Evolutionary conservation across 2,329 filamentous ascomycete species (phyloP), one percentile per base, ranked within the genome.

Genomic region (Rhytidhysteron rufulum): DNA sequence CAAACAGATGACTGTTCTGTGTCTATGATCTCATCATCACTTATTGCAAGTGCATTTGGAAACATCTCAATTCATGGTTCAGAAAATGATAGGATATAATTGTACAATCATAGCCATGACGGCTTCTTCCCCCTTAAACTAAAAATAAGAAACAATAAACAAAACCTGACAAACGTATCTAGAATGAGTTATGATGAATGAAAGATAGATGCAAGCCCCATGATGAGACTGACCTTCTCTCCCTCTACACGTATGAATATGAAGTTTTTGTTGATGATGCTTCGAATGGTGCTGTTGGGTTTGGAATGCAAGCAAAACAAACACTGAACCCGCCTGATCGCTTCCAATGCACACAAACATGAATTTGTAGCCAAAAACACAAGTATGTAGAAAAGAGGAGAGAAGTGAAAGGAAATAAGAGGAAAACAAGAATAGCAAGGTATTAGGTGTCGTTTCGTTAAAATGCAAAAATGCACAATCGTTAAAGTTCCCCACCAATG

Each of bases 391-490:
- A 37, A 41, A 47, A 39, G 32, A 41, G 25, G 49, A 43, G 31
- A 37, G 31, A 39, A 44, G 32, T 37, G 42, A 32, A 44, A 43
- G 43, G 10, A 46, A 34, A 49, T 35, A 41, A 42, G 34, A 46
- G 30, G 36, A 50, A 44, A 52, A 42, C 46, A 48, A 44, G 50
- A 41, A 30, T 34, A n/a, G n/a, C n/a, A n/a, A n/a, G n/a, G n/a
- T n/a, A n/a, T n/a, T n/a, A n/a, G n/a, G n/a, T n/a, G n/a, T n/a
- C n/a, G n/a, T n/a, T n/a, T n/a, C n/a, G n/a, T n/a, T n/a, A n/a
- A n/a, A n/a, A n/a, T n/a, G n/a, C n/a, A 36, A 36, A 53, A 53
- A 53, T 53, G 51, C 49, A 52, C 47, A 53, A 50, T 51, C 49
- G 47, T 51, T n/a, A n/a, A n/a, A n/a, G n/a, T n/a, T n/a, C n/a